phyloP scores from a whole-genome alignment of 2,329 filamentous ascomycete genomes.

The Lasiodiplodia sp. region DNA sequence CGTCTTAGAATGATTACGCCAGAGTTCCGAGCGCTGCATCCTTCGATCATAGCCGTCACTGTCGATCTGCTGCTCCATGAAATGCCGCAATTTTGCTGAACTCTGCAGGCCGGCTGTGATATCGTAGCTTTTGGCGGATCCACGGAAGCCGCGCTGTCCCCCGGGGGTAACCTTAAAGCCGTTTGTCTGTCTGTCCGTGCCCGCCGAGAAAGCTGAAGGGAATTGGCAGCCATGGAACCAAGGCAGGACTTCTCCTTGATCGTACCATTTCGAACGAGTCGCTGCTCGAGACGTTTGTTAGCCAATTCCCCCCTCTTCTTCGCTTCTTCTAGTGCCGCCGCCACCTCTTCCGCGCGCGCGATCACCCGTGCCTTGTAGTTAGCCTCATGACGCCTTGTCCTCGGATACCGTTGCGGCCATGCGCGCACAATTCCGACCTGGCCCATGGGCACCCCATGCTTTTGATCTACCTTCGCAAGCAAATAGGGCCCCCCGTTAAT shows the following conservation, averaged over 20 bases:
- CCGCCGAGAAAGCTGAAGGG: slow-evolving; percentile 3
- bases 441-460: not conserved
- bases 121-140: slow-evolving; percentile 9
- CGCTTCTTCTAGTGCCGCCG: not conserved
- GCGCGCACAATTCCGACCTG: not conserved
- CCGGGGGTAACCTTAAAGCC: slow-evolving; percentile 13
- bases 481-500: not conserved
- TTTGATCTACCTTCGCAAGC: slow-evolving; percentile 11
- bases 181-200: not conserved
- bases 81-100: slow-evolving; percentile 23
- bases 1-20: not conserved
- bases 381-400: not conserved
- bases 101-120: not conserved
- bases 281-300: not conserved
- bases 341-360: not conserved
- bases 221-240: not conserved
- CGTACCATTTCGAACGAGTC: not conserved
- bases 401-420: not conserved
- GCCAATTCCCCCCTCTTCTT: not conserved
- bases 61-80: not conserved
- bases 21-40: not conserved
- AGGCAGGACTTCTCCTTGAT: not conserved
- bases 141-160: not conserved
- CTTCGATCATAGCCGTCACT: not conserved
- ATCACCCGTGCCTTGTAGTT: not conserved